Conservation (phyloP, 106 monocot species). For the Dioscorea alata region DNA sequence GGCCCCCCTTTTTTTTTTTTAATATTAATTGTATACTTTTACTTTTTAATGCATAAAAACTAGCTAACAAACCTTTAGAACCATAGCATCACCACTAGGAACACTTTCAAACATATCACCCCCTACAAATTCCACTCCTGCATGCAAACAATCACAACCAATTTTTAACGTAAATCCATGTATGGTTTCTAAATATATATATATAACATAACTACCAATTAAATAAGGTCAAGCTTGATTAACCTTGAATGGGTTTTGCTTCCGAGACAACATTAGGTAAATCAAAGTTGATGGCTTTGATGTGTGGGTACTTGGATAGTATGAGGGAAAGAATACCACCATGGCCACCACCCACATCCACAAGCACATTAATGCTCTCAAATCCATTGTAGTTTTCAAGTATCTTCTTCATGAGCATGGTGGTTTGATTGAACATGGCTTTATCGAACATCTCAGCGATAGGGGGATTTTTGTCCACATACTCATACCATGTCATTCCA, state of each 20-base stretch:
- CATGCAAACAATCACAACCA: not conserved
- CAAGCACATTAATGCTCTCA: not conserved
- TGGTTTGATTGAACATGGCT: not conserved
- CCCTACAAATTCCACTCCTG: constrained; percentile 28
- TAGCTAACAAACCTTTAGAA: constrained; percentile 38
- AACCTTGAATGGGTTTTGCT: constrained; percentile 8
- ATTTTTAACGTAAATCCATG: not conserved
- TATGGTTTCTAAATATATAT: not conserved
- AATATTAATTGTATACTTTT: no score
- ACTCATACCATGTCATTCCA: constrained; percentile 8
- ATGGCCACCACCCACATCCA: constrained; percentile 18
- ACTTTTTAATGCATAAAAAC: no score
- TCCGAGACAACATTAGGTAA: constrained; percentile 8
- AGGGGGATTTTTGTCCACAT: not conserved
- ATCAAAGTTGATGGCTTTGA: constrained; percentile 26
- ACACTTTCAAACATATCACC: constrained; percentile 49
- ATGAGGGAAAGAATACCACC: constrained; percentile 14
- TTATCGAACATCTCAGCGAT: not conserved
- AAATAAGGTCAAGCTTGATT: not conserved
- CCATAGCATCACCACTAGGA: constrained; percentile 49
- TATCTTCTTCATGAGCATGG: not conserved
- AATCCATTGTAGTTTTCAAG: constrained; percentile 14
- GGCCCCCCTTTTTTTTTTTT: no score
- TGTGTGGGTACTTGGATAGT: constrained; percentile 8
- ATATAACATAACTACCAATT: not conserved